Evolutionary conservation across 441 rosid genomes (phyloP).

Genomic region (Populus tomentosa): DNA sequence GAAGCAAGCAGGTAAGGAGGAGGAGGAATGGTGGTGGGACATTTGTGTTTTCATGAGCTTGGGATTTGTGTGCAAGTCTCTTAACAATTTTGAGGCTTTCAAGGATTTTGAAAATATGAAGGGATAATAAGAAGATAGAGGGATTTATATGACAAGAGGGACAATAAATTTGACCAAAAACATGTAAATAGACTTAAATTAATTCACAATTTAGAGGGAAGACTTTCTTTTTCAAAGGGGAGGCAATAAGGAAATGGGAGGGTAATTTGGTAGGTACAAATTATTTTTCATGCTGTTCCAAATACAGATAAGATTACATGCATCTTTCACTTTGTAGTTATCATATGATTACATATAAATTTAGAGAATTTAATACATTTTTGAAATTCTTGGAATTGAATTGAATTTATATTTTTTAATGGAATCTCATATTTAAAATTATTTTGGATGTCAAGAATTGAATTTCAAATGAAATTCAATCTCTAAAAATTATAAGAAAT

Average conservation of each 20-base stretch:
- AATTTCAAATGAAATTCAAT: too few relatives aligned
- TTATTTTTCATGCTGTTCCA: not conserved
- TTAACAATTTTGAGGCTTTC: not conserved
- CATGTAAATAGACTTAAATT: not conserved
- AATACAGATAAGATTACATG: not conserved
- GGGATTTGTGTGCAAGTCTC: conserved; percentile 14
- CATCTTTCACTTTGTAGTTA: not conserved
- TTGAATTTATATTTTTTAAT: too few relatives aligned
- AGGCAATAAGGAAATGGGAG: conserved; percentile 26
- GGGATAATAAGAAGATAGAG: not conserved
- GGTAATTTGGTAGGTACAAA: not conserved
- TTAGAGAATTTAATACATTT: not conserved
- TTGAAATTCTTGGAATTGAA: too few relatives aligned
- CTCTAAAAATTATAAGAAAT: too few relatives aligned
- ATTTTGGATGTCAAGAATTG: too few relatives aligned
- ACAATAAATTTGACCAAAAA: not conserved
- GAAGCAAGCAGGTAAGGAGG: conserved; percentile 60
- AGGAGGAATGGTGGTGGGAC: conserved; percentile 34
- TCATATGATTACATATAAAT: not conserved
- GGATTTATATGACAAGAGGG: not conserved
- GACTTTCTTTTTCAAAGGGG: not conserved
- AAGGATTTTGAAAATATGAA: conserved; percentile 13
- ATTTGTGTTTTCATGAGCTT: conserved; percentile 14
- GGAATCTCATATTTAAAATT: too few relatives aligned
- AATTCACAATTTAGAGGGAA: not conserved